Conservation (phyloP, 2,329 filamentous ascomycete species). For the Pestalotiopsis sp. region DNA sequence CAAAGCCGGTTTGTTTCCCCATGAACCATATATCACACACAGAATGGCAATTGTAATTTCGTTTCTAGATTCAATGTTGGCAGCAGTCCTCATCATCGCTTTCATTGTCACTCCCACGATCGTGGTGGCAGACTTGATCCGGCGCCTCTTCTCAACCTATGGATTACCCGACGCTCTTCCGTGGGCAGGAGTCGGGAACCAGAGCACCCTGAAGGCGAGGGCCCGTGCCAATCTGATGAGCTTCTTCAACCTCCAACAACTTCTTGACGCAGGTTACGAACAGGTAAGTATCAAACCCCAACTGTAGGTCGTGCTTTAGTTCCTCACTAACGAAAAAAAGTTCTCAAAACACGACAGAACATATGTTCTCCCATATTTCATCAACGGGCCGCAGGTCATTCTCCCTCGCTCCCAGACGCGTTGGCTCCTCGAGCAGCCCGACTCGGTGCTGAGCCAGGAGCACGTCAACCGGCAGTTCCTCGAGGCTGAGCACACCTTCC, state of each 20-base stretch:
- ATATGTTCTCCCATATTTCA: constrained; percentile 32
- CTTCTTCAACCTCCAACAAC: constrained; percentile 23
- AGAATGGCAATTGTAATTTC: neutral
- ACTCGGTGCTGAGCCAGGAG: constrained; percentile 32
- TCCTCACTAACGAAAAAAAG: constrained; percentile 14
- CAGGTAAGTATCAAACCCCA: constrained; percentile 21
- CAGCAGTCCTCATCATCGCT: neutral
- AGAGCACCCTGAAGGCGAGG: constrained; percentile 15
- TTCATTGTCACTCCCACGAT: constrained; percentile 13
- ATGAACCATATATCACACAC: neutral
- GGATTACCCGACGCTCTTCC: constrained; percentile 25
- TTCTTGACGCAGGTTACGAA: constrained; percentile 29
- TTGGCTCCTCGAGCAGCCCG: constrained; percentile 33
- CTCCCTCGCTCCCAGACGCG: constrained; percentile 27
- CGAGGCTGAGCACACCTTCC: constrained; percentile 33
- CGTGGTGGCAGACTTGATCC: constrained; percentile 20
- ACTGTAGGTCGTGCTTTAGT: neutral
- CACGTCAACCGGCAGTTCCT: constrained; percentile 34
- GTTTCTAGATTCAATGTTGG: neutral
- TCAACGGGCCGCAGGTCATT: constrained; percentile 34
- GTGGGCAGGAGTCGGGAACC: constrained; percentile 23
- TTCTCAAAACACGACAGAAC: constrained; percentile 28
- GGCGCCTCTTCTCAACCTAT: constrained; percentile 25
- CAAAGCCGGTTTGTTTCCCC: neutral
- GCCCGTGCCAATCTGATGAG: constrained; percentile 28